Evolutionary conservation across 2,329 filamentous ascomycete genomes (phyloP).

Genomic region (Fusarium sp.): DNA sequence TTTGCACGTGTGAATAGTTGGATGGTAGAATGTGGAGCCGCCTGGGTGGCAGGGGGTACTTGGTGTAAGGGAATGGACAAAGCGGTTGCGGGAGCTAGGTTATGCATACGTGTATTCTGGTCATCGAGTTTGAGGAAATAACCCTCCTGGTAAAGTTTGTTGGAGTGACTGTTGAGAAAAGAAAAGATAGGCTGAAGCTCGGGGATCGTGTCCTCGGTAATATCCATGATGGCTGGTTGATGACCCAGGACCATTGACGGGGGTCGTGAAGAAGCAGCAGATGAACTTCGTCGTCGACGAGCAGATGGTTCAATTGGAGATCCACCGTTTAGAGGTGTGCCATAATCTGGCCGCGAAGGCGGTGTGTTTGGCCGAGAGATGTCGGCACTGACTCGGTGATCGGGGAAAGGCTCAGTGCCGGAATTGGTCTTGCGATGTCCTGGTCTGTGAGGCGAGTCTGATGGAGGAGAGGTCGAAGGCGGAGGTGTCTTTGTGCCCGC

Average conservation of each 20-base stretch:
- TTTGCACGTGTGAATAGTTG: constrained; percentile 17
- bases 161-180: constrained; percentile 92
- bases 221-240: constrained; percentile 87
- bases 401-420: constrained; percentile 52
- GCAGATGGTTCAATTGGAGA: constrained; percentile 59
- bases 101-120: constrained; percentile 82
- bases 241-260: constrained; percentile 89
- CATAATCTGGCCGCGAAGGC: constrained; percentile 58
- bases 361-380: constrained; percentile 57
- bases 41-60: constrained; percentile 29
- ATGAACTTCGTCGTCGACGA: constrained; percentile 62
- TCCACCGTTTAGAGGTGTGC: constrained; percentile 57
- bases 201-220: constrained; percentile 86
- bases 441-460: constrained; percentile 51
- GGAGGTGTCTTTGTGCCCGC: constrained; percentile 62
- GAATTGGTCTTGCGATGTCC: constrained; percentile 51
- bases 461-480: constrained; percentile 60
- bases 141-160: constrained; percentile 97
- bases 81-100: constrained; percentile 45
- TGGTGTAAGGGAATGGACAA: constrained; percentile 17
- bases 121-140: constrained; percentile 98
- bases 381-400: constrained; percentile 54
- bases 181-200: constrained; percentile 95
- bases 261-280: constrained; percentile 67
- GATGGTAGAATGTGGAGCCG: constrained; percentile 23